Evolutionary conservation across 1,284 basidiomycete genomes (phyloP).

Genomic region (Phellopilus nigrolimitatus): DNA sequence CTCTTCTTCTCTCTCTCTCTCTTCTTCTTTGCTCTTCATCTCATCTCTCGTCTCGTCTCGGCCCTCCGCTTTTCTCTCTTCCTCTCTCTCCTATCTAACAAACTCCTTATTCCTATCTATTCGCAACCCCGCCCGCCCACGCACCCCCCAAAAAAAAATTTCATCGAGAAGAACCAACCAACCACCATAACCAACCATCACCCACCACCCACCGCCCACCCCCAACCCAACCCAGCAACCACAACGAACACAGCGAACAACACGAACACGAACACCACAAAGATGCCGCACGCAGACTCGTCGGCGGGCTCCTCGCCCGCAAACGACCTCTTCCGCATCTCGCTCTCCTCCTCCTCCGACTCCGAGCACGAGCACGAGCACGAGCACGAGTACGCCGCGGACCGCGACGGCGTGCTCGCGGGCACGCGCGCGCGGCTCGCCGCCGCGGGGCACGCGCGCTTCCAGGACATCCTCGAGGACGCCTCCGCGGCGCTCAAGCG

Average conservation of each 20-base stretch:
- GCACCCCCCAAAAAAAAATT: neutral
- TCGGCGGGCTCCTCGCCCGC: constrained; percentile 14
- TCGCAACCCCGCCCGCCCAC: neutral
- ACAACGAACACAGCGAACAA: neutral
- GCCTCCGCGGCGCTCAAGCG: constrained; percentile 6
- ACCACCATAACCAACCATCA: constrained; percentile 1
- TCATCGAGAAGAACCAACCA: neutral
- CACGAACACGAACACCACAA: neutral
- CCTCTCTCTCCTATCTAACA: no score
- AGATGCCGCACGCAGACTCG: constrained; percentile 2
- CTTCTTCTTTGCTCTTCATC: neutral
- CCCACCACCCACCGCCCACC: neutral
- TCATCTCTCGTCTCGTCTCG: no score
- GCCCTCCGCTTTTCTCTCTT: no score
- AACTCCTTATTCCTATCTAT: neutral
- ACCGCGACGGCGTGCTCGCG: neutral
- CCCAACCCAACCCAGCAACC: neutral
- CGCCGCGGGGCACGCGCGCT: constrained; percentile 10
- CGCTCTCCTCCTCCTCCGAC: constrained; percentile 3
- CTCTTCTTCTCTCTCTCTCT: neutral
- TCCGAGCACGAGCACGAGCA: constrained; percentile 1
- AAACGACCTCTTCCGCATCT: constrained; percentile 18
- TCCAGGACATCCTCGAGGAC: constrained; percentile 15
- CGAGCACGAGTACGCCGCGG: neutral
- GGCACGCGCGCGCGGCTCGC: constrained; percentile 9